phyloP scores from a whole-genome alignment of 495 filamentous ascomycete genomes.

The Tricharina praecox region DNA sequence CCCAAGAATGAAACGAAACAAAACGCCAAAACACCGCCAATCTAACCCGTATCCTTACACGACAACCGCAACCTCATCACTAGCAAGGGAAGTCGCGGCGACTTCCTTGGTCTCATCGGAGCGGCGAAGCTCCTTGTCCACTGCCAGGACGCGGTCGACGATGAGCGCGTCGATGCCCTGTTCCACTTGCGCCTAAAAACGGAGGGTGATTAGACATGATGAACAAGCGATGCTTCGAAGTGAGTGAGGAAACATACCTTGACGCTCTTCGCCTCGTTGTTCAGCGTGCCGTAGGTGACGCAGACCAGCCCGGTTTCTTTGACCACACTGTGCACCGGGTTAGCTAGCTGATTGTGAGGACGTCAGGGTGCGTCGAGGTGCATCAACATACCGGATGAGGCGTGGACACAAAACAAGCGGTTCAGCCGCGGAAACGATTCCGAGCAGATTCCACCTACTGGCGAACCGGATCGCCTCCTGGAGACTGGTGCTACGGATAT shows the following conservation, averaged over 20 bases:
- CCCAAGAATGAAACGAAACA: too few species aligned
- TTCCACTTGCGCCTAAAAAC: constrained; percentile 62
- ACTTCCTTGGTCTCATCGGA: too few species aligned
- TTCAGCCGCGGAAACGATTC: constrained; percentile 69
- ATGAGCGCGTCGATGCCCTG: constrained; percentile 96
- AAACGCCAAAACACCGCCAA: too few species aligned
- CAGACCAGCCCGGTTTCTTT: constrained; percentile 90
- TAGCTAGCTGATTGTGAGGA: too few species aligned
- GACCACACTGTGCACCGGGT: constrained; percentile 46
- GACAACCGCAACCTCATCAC: too few species aligned
- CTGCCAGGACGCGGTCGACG: constrained; percentile 64
- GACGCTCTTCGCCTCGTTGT: constrained; percentile 72
- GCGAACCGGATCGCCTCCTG: constrained; percentile 94
- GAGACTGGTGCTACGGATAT: constrained; percentile 78
- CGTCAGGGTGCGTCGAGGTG: too few species aligned
- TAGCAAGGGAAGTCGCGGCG: too few species aligned
- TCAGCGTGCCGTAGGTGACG: constrained; percentile 78
- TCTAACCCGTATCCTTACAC: too few species aligned
- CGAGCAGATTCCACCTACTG: constrained; percentile 80
- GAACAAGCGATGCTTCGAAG: constrained; percentile 10
- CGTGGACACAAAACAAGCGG: constrained; percentile 74
- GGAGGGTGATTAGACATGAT: constrained; percentile 8
- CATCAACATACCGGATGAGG: constrained; percentile 43
- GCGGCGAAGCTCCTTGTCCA: constrained; percentile 2
- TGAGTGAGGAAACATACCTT: constrained; percentile 36